Percentiles rank a stretch among this genome's conserved stretches.
Conservation (phyloP, 805 yeast genomes). For the Torulaspora microellipsoides region DNA sequence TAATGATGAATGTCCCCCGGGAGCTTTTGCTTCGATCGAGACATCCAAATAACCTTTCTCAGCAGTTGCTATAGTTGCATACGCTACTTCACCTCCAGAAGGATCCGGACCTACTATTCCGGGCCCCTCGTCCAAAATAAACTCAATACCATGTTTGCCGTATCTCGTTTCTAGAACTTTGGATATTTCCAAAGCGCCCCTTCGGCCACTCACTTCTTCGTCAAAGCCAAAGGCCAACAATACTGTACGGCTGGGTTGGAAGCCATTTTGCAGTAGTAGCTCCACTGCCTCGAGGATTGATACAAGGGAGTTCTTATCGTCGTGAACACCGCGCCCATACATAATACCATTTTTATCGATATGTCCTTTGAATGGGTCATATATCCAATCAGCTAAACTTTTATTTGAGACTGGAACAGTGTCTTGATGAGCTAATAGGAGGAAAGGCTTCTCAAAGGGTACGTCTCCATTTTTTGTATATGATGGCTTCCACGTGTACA, state of each 20-base stretch:
- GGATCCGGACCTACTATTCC: background rate
- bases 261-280: conserved; percentile 2
- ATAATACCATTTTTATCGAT: conserved; percentile 2
- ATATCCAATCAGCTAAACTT: conserved; percentile 2
- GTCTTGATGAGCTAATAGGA: conserved; percentile 5
- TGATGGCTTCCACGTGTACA: conserved; percentile 4
- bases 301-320: conserved; percentile 3
- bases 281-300: conserved; percentile 5
- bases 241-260: conserved; percentile 3
- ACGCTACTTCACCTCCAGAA: background rate
- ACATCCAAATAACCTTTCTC: conserved; percentile 7
- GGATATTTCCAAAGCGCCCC: conserved; percentile 4
- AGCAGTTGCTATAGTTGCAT: conserved; percentile 5
- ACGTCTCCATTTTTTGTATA: background rate
- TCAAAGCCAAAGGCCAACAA: conserved; percentile 6
- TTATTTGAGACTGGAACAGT: conserved; percentile 6
- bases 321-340: conserved; percentile 7
- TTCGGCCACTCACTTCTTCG: conserved; percentile 5
- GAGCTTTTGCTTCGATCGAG: conserved; percentile 1
- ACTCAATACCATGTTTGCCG: conserved; percentile 2
- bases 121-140: conserved; percentile 6
- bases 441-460: conserved; percentile 1
- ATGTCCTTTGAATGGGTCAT: conserved; percentile 5
- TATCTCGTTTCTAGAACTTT: conserved; percentile 1
- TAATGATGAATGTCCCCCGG: conserved; percentile 5